Conservation (phyloP, 352 stramenopile species). For the Phytophthora meadii region DNA sequence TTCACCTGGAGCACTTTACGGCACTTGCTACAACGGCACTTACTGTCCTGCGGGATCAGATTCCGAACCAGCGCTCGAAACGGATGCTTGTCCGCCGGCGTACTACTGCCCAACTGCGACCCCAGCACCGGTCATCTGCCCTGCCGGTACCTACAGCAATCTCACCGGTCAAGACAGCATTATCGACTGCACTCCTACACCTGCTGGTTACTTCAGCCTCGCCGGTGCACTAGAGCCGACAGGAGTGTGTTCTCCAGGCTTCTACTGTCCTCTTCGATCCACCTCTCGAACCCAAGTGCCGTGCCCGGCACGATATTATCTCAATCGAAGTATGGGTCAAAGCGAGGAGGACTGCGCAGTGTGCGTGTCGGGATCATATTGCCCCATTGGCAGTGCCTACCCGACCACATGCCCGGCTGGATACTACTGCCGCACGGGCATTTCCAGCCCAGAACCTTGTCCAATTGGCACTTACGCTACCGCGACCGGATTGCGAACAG, state of each 20-base stretch:
- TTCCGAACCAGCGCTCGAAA: slow-evolving; percentile 70
- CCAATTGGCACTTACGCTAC: slow-evolving; percentile 93
- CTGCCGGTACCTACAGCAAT: slow-evolving; percentile 87
- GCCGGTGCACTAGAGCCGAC: slow-evolving; percentile 65
- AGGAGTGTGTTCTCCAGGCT: slow-evolving; percentile 73
- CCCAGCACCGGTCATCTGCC: slow-evolving; percentile 73
- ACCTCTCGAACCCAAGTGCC: slow-evolving; percentile 74
- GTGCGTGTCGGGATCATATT: slow-evolving; percentile 76
- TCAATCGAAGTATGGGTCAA: slow-evolving; percentile 62
- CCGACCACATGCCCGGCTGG: slow-evolving; percentile 77
- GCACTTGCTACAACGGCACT: slow-evolving; percentile 89
- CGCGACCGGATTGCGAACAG: slow-evolving; percentile 65
- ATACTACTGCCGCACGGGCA: slow-evolving; percentile 89
- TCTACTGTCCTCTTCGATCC: slow-evolving; percentile 84
- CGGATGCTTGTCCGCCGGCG: slow-evolving; percentile 79
- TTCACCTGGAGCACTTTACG: slow-evolving; percentile 61
- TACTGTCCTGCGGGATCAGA: slow-evolving; percentile 80
- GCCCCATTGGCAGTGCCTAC: slow-evolving; percentile 65
- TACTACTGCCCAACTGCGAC: slow-evolving; percentile 86
- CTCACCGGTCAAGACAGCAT: slow-evolving; percentile 76
- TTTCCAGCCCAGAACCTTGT: slow-evolving; percentile 81
- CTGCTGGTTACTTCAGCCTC: slow-evolving; percentile 72
- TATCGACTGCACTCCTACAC: slow-evolving; percentile 78
- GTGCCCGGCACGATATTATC: slow-evolving; percentile 81
- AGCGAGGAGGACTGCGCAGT: slow-evolving; percentile 79